These are phyloP conservation scores for Zelonia costaricensis DNA, from an alignment of 208 protist genomes.

Conservation along the genomic window DNA sequence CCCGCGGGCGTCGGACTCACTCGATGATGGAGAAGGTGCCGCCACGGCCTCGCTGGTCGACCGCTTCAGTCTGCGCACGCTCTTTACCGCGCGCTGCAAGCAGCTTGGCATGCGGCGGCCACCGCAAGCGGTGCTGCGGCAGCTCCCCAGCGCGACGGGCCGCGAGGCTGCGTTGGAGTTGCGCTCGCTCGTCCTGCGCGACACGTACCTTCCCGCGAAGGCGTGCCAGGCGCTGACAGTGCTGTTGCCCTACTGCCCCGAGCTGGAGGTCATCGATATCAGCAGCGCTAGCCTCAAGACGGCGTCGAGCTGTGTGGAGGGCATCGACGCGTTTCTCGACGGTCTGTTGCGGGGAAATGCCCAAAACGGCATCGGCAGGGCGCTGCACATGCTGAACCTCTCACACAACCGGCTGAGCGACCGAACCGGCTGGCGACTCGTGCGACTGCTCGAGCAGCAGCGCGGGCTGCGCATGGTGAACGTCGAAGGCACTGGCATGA, in stretches of 20 bases:
- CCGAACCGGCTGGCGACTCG: constrained; percentile 28
- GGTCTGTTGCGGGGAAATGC: background rate
- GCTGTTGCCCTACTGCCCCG: constrained; percentile 36
- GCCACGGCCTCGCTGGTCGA: background rate
- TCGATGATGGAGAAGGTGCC: too few species aligned
- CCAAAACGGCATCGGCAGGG: constrained; percentile 1
- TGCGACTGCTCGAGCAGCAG: constrained; percentile 23
- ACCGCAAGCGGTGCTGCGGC: background rate
- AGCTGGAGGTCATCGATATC: constrained; percentile 31
- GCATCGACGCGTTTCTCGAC: constrained; percentile 29
- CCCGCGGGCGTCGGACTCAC: background rate
- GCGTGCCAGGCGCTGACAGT: constrained; percentile 38
- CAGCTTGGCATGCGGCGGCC: constrained; percentile 5
- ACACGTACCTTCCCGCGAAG: constrained; percentile 32
- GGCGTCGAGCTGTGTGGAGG: constrained; percentile 1
- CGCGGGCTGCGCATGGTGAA: constrained; percentile 28
- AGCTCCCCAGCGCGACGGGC: constrained; percentile 13
- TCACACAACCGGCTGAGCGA: constrained; percentile 40
- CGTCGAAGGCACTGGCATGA: constrained; percentile 26
- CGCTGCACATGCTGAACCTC: constrained; percentile 38
- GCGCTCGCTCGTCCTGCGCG: constrained; percentile 10
- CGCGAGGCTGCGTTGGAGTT: background rate
- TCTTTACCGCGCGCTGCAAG: constrained; percentile 2
- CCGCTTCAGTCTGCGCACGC: constrained; percentile 7
- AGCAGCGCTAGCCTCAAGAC: constrained; percentile 26